phyloP scores from a whole-genome alignment of 2,329 filamentous ascomycete species.

The Fusarium phyllophilum region DNA sequence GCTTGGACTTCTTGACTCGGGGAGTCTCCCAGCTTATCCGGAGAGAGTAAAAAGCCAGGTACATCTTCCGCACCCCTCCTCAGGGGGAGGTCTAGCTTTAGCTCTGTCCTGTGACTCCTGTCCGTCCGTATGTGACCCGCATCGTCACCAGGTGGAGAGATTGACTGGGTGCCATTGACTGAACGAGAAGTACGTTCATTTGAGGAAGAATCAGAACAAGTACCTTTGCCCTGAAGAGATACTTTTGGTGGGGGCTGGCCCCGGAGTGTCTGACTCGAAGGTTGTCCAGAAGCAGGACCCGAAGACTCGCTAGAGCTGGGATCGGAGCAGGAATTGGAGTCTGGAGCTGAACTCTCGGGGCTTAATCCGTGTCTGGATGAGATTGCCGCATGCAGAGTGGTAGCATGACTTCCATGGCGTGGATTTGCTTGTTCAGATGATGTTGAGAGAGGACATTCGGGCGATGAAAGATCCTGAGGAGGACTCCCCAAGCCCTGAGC shows the following conservation, averaged over 20 bases:
- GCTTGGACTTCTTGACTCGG: not conserved
- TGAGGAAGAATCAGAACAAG: not conserved
- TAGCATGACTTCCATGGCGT: not conserved
- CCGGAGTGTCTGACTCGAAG: not conserved
- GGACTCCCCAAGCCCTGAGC: constrained; percentile 1
- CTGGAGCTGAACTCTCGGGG: not conserved
- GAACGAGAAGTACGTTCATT: not conserved
- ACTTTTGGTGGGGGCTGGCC: constrained; percentile 3
- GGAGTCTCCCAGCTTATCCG: not conserved
- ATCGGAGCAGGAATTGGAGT: not conserved
- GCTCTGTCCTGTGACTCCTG: not conserved
- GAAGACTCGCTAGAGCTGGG: not conserved
- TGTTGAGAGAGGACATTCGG: not conserved
- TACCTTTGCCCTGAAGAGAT: not conserved
- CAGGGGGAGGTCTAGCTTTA: not conserved
- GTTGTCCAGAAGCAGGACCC: not conserved
- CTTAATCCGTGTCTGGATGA: not conserved
- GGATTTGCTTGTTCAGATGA: not conserved
- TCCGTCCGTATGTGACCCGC: not conserved
- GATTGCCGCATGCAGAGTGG: not conserved
- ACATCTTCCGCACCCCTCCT: not conserved
- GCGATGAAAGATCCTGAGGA: not conserved
- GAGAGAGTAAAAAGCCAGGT: not conserved
- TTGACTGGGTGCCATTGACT: not conserved
- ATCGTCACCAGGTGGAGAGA: not conserved